Conservation (phyloP, 768 basidiomycete species). For the Fistulinella prunicolor region DNA sequence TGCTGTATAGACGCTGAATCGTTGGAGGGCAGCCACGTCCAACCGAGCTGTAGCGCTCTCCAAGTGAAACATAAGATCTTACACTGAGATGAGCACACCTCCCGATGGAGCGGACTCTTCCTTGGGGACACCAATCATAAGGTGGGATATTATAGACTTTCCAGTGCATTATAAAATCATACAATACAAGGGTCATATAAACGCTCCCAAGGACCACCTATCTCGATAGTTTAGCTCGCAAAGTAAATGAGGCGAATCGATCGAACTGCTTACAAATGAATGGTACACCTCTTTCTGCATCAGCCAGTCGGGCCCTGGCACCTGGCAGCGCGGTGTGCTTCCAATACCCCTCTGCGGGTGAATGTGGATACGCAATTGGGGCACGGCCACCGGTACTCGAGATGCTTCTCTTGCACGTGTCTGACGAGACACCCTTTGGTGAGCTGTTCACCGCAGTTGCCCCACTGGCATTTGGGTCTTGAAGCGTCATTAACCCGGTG, state of each 20-base stretch:
- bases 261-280: neutral
- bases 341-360: conserved; percentile 22
- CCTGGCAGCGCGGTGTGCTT: conserved; percentile 7
- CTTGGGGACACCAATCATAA: too few species aligned
- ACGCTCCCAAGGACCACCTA: neutral
- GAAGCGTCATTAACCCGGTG: conserved; percentile 6
- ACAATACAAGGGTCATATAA: neutral
- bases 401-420: conserved; percentile 26
- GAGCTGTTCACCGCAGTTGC: conserved; percentile 14
- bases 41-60: too few species aligned
- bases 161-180: neutral
- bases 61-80: too few species aligned
- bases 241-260: neutral
- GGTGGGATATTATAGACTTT: neutral
- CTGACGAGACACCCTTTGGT: conserved; percentile 15
- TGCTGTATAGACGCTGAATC: too few species aligned
- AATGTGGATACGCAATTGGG: conserved; percentile 13
- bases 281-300: neutral
- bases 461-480: conserved; percentile 16
- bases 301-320: conserved; percentile 4
- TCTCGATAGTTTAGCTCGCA: conserved; percentile 1
- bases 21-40: too few species aligned
- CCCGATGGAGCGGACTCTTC: neutral
- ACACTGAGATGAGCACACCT: neutral
- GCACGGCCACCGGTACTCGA: conserved; percentile 24